Evolutionary conservation across 805 yeast species (phyloP).

Genomic region (Torulaspora microellipsoides): DNA sequence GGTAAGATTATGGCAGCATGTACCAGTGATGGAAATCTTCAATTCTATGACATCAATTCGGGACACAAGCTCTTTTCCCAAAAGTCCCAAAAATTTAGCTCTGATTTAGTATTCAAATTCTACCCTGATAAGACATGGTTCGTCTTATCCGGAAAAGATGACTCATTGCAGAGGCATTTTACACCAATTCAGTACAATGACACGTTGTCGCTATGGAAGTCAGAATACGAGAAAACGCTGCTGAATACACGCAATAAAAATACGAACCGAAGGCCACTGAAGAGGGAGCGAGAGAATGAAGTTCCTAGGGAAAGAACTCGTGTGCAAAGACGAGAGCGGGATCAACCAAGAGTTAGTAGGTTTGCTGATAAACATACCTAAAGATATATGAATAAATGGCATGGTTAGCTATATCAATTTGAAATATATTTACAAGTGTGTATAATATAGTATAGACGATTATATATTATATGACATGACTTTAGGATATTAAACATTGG

Average conservation of each 20-base stretch:
- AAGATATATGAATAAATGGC: not conserved
- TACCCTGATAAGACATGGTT: constrained; percentile 26
- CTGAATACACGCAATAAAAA: not conserved
- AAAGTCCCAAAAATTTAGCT: constrained; percentile 2
- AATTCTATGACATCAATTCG: constrained; percentile 17
- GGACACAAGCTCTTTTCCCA: constrained; percentile 8
- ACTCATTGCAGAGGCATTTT: constrained; percentile 16
- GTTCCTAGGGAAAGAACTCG: constrained; percentile 3
- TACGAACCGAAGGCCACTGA: constrained; percentile 1
- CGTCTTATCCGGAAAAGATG: constrained; percentile 19
- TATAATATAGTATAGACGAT: not conserved
- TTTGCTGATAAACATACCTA: constrained; percentile 13
- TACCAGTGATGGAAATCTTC: constrained; percentile 16
- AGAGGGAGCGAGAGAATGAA: constrained; percentile 3
- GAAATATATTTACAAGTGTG: constrained; percentile 9
- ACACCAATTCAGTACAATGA: constrained; percentile 10
- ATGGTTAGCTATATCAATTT: not conserved
- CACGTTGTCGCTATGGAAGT: constrained; percentile 17
- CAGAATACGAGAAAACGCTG: constrained; percentile 7
- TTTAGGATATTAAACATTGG: constrained; percentile 23
- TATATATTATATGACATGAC: constrained; percentile 1
- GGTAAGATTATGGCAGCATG: constrained; percentile 25
- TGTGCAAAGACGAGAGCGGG: constrained; percentile 12
- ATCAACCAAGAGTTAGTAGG: constrained; percentile 14
- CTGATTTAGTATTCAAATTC: constrained; percentile 21